These are phyloP conservation scores for Exophiala aquamarina DNA, from an alignment of 2,329 filamentous ascomycete species.

Conservation along the genomic window DNA sequence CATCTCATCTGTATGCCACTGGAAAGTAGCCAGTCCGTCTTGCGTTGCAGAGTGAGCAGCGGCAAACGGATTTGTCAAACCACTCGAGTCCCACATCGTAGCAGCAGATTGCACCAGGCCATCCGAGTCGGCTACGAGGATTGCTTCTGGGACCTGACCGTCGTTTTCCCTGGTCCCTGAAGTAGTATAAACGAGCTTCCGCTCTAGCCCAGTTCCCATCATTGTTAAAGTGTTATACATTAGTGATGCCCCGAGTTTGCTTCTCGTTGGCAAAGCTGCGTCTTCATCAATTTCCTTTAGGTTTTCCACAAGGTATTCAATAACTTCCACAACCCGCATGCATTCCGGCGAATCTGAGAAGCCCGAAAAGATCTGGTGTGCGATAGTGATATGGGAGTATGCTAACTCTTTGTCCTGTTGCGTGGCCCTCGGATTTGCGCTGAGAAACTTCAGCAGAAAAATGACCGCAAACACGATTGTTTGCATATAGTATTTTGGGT, in stretches of 20 bases:
- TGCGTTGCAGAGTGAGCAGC: not conserved
- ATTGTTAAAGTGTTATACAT: constrained; percentile 4
- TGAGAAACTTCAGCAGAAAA: constrained; percentile 11
- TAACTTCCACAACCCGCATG: constrained; percentile 3
- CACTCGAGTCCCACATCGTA: too few relatives aligned
- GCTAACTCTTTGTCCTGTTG: constrained; percentile 9
- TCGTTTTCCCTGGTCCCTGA: not conserved
- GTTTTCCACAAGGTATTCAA: constrained; percentile 4
- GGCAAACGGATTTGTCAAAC: too few relatives aligned
- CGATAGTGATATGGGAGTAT: constrained; percentile 8
- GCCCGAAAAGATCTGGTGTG: constrained; percentile 10
- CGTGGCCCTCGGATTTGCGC: not conserved
- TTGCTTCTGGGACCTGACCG: not conserved
- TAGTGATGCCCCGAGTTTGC: constrained; percentile 6
- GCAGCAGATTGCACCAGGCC: too few relatives aligned
- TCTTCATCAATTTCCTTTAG: constrained; percentile 1
- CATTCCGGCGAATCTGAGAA: not conserved
- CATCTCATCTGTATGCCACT: constrained; percentile 7
- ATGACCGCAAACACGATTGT: constrained; percentile 9
- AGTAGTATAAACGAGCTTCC: too few relatives aligned
- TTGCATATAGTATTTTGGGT: constrained; percentile 10
- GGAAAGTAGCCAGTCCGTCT: constrained; percentile 2
- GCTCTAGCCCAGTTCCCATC: too few relatives aligned
- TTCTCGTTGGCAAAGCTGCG: not conserved
- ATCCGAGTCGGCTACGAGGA: not conserved